A percentile compares a stretch with the other conserved stretches of the same genome.
Conservation (phyloP, 768 basidiomycete genomes). For the Lentinula aciculospora region DNA sequence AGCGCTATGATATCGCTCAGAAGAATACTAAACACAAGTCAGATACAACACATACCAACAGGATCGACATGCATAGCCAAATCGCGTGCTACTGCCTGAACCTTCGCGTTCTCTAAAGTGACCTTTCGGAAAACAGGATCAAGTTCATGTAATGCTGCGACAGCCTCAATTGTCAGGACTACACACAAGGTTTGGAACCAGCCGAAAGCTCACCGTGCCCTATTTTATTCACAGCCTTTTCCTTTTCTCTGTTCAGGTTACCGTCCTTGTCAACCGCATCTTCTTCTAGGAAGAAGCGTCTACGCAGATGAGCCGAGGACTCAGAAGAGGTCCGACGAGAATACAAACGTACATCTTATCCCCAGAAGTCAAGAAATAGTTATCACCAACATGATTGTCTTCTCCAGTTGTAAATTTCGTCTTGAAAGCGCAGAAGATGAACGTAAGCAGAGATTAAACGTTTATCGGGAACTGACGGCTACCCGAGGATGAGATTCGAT, state of each 20-base stretch:
- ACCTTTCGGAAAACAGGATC: conserved; percentile 77
- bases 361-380: conserved; percentile 88
- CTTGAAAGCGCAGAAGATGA: conserved; percentile 27
- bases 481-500: conserved; percentile 79
- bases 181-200: neutral
- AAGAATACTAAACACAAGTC: neutral
- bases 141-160: conserved; percentile 74
- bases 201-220: conserved; percentile 57
- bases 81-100: conserved; percentile 68
- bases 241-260: conserved; percentile 64
- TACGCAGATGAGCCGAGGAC: conserved; percentile 13
- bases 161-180: neutral
- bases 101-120: conserved; percentile 72
- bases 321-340: neutral
- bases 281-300: conserved; percentile 88
- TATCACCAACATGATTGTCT: conserved; percentile 77
- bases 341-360: conserved; percentile 67
- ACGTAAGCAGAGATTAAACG: neutral
- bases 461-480: conserved; percentile 14
- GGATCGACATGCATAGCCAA: conserved; percentile 84
- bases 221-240: conserved; percentile 91
- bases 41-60: conserved; percentile 45
- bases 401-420: conserved; percentile 88
- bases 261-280: conserved; percentile 71
- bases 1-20: conserved; percentile 43